Evolutionary conservation across 1,139 yeast species (phyloP), one percentile per base, ranked within the genome.

Genomic region (Yamadazyma spencermartinsiae): DNA sequence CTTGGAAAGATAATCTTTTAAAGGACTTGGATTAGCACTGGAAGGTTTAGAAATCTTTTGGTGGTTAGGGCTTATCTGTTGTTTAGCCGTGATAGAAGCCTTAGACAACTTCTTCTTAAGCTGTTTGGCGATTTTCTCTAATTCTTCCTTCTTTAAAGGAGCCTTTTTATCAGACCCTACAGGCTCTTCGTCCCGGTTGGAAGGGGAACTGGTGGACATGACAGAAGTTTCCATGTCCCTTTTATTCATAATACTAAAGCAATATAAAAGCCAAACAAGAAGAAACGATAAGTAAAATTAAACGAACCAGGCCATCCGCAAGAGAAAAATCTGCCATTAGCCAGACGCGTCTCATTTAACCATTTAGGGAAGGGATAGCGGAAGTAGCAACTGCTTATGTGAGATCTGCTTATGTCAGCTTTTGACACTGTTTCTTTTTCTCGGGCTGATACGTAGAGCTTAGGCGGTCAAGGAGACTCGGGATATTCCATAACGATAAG

Each of bases 51-150:
- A 34, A 31, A 47, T 45, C 36, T 44, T 58, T 21, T 44, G 37
- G 35, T 43, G 49, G 5, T 49, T 50, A 10, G 68, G 69, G 9
- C 65, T 61, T 18, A 56, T 43, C 37, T 66, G 60, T 49, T 68
- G 73, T 47, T 70, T 72, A 20, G 77, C 77, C 16, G 77, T 61
- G 30, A 71, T 65, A 17, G 74, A 66, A 10, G 77, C 77, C 48
- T 61, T 63, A 29, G 74, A 65, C 24, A 72, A 58, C 48, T 69
- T 70, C 39, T 62, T 65, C 55, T 71, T 72, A 43, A 72, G 58
- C 50, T 71, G 72, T 41, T 63, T 63, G 44, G 77, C 77, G 28
- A 72, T 72, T 43, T 68, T 63, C 46, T 72, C 77, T 40, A 72
- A 56, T 43, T 72, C 77, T 42, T 71, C 76, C 50, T 70, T 71